Percentiles rank a stretch among this genome's conserved stretches.
These are phyloP conservation scores for Phlebiopsis gigantea DNA, from an alignment of 768 basidiomycete species.

Conservation along the genomic window DNA sequence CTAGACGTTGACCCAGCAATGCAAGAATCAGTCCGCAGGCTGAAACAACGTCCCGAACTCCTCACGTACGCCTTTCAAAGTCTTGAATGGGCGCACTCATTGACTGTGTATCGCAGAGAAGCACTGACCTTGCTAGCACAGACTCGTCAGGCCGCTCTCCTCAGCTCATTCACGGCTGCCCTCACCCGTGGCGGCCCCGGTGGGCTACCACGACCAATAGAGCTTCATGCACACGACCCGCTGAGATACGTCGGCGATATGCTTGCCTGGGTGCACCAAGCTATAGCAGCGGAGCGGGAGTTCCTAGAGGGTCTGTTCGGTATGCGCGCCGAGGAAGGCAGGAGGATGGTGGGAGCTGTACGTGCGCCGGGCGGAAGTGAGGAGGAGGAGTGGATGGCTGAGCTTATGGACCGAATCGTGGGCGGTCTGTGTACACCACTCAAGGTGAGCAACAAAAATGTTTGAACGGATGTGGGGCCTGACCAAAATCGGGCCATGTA, in stretches of 20 bases:
- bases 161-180: constrained; percentile 80
- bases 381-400: constrained; percentile 75
- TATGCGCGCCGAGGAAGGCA: constrained; percentile 42
- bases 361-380: constrained; percentile 48
- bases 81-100: constrained; percentile 19
- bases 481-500: constrained; percentile 29
- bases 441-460: constrained; percentile 44
- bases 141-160: constrained; percentile 75
- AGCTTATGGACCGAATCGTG: constrained; percentile 77
- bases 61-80: constrained; percentile 46
- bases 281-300: constrained; percentile 91
- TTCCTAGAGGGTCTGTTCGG: constrained; percentile 87
- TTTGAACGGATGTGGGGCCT: no score
- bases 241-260: constrained; percentile 96
- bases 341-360: constrained; percentile 73
- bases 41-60: constrained; percentile 75
- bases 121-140: constrained; percentile 71
- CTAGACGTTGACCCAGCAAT: constrained; percentile 63
- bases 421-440: constrained; percentile 85
- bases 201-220: constrained; percentile 87
- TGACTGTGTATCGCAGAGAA: constrained; percentile 43
- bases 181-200: constrained; percentile 84
- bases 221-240: constrained; percentile 97
- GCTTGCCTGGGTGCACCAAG: constrained; percentile 97
- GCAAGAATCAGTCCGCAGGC: constrained; percentile 65